These are phyloP conservation scores for Ophiostoma sp. DNA, from an alignment of 2,329 filamentous ascomycete genomes.

Conservation along the genomic window DNA sequence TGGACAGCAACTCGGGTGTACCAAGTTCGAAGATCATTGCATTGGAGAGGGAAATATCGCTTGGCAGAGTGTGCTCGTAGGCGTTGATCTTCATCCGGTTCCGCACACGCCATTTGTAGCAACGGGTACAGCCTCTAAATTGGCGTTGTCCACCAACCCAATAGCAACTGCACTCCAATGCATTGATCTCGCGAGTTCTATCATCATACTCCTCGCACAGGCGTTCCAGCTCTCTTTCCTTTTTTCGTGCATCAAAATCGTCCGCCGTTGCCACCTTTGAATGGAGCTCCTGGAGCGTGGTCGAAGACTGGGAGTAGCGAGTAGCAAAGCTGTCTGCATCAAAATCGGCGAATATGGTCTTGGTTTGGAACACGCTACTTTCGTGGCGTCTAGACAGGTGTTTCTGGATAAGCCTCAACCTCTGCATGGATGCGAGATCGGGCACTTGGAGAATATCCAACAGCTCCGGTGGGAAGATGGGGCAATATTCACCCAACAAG, in stretches of 20 bases:
- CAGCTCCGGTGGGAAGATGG: conserved; percentile 45
- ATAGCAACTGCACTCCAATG: conserved; percentile 33
- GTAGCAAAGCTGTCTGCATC: conserved; percentile 42
- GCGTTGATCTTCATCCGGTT: conserved; percentile 35
- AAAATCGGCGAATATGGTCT: conserved; percentile 47
- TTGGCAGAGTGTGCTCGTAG: conserved; percentile 40
- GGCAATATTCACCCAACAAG: conserved; percentile 47
- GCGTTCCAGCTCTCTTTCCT: conserved; percentile 35
- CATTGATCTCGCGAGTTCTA: conserved; percentile 33
- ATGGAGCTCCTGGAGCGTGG: conserved; percentile 27
- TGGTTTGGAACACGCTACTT: conserved; percentile 26
- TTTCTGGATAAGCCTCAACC: conserved; percentile 45
- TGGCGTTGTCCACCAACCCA: conserved; percentile 30
- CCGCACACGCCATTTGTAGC: conserved; percentile 32
- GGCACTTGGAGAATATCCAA: conserved; percentile 54
- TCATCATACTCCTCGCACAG: conserved; percentile 33
- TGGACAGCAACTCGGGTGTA: conserved; percentile 34
- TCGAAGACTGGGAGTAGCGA: conserved; percentile 40
- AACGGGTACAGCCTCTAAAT: conserved; percentile 35
- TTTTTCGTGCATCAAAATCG: conserved; percentile 24
- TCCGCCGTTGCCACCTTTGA: conserved; percentile 31
- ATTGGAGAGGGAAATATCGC: conserved; percentile 32
- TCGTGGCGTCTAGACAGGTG: conserved; percentile 42
- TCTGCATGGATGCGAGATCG: conserved; percentile 42
- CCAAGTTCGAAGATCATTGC: conserved; percentile 41